Conservation (phyloP, 805 yeast genomes). For the Lipomyces yamanashiensis region DNA sequence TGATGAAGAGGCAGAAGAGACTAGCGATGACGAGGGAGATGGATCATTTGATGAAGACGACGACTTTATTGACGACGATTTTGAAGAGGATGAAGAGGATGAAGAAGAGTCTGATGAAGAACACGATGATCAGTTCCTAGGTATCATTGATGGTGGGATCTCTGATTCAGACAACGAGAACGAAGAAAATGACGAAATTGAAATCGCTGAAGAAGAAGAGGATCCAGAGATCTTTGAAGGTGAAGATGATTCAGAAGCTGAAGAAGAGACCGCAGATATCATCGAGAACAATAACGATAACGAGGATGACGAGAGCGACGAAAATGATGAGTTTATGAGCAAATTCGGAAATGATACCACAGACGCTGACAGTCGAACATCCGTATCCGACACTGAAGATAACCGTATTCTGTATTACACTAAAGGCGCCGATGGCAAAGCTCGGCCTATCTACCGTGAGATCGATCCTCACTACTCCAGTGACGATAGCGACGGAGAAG, state of each 20-base stretch:
- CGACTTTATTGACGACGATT: constrained; percentile 15
- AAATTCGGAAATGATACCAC: constrained; percentile 11
- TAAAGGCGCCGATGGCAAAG: constrained; percentile 68
- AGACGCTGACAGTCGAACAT: constrained; percentile 29
- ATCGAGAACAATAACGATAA: constrained; percentile 43
- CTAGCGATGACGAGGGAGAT: constrained; percentile 41
- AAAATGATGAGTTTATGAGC: constrained; percentile 22
- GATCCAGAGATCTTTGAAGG: constrained; percentile 52
- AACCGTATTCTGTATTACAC: constrained; percentile 20
- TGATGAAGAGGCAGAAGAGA: constrained; percentile 46
- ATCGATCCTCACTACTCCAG: constrained; percentile 88
- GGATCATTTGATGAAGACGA: constrained; percentile 19
- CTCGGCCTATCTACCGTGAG: constrained; percentile 81
- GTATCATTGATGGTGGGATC: constrained; percentile 33
- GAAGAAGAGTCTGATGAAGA: constrained; percentile 32
- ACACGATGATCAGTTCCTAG: constrained; percentile 39
- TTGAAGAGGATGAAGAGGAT: constrained; percentile 22
- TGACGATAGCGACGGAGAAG: constrained; percentile 86
- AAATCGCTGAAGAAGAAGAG: constrained; percentile 43
- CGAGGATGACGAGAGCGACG: constrained; percentile 21
- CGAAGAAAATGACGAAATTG: constrained; percentile 62
- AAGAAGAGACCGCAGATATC: constrained; percentile 47
- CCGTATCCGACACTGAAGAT: constrained; percentile 24
- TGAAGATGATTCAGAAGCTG: constrained; percentile 44
- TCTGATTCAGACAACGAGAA: constrained; percentile 26